These are phyloP conservation scores for Eucalyptus pumila DNA, from an alignment of 345 rosid genomes.

Conservation along the genomic window DNA sequence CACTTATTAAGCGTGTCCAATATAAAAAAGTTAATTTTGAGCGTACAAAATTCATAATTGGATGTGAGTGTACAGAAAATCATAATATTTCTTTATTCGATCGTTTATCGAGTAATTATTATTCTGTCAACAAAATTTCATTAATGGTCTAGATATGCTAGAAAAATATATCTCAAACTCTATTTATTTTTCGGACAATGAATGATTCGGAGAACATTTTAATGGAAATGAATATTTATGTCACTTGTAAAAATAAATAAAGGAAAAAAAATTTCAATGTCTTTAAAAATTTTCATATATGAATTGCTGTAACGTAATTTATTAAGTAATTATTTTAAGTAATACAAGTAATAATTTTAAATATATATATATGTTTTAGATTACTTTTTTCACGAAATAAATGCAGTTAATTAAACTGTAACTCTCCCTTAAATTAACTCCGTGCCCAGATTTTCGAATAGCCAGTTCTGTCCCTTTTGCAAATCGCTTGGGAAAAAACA, in stretches of 20 bases:
- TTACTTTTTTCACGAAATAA: neutral
- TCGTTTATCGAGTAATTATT: neutral
- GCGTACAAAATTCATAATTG: neutral
- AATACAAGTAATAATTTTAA: accelerated
- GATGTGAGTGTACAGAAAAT: neutral
- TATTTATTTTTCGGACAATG: neutral
- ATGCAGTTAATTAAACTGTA: neutral
- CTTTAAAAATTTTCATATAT: neutral
- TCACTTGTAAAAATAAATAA: neutral
- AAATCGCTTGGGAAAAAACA: neutral
- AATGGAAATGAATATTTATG: no score
- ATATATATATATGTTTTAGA: neutral
- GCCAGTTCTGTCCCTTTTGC: neutral
- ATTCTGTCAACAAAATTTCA: neutral
- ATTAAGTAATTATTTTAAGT: neutral
- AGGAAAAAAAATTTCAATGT: neutral
- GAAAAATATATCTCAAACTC: neutral
- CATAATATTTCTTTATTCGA: neutral
- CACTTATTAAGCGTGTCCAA: neutral
- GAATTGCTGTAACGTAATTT: neutral
- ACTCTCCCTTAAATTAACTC: neutral
- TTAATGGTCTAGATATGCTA: neutral
- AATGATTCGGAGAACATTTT: neutral
- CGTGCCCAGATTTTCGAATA: neutral
- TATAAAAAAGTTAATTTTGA: neutral